Conservation (phyloP, 2,329 filamentous ascomycete genomes). For the Alternaria postmessia region DNA sequence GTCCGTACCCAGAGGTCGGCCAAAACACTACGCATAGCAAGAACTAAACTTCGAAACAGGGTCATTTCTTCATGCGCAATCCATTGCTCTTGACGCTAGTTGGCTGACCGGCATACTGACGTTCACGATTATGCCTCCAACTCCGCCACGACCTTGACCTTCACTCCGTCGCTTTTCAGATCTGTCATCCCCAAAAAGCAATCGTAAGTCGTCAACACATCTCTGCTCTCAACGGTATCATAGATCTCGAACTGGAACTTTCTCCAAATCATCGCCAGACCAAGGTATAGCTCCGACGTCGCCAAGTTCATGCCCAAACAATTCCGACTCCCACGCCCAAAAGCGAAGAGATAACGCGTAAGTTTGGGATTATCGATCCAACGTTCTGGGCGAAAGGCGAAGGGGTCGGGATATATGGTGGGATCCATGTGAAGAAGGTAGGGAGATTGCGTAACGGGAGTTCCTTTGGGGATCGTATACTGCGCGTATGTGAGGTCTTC, state of each 20-base stretch:
- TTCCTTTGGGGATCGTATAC: constrained; percentile 31
- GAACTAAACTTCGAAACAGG: no score
- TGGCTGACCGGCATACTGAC: no score
- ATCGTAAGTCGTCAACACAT: not conserved
- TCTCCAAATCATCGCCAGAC: constrained; percentile 16
- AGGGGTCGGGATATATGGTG: constrained; percentile 30
- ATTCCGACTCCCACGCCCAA: constrained; percentile 16
- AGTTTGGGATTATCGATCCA: constrained; percentile 33
- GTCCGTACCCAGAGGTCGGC: rapidly evolving
- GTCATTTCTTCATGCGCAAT: no score
- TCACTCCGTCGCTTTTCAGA: not conserved
- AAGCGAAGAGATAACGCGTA: constrained; percentile 15
- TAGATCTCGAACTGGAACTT: constrained; percentile 14
- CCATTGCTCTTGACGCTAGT: no score
- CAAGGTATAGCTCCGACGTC: constrained; percentile 18
- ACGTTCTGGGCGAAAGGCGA: constrained; percentile 36
- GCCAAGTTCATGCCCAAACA: constrained; percentile 28
- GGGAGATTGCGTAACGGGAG: constrained; percentile 41
- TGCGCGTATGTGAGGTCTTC: constrained; percentile 24
- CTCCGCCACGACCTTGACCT: not conserved
- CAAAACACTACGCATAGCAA: no score
- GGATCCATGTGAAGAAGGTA: constrained; percentile 40
- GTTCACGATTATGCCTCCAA: not conserved
- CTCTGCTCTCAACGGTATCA: not conserved
- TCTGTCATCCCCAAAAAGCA: not conserved